These are phyloP conservation scores for Globisporangium sylvaticum DNA, from an alignment of 352 stramenopile species.

Conservation along the genomic window DNA sequence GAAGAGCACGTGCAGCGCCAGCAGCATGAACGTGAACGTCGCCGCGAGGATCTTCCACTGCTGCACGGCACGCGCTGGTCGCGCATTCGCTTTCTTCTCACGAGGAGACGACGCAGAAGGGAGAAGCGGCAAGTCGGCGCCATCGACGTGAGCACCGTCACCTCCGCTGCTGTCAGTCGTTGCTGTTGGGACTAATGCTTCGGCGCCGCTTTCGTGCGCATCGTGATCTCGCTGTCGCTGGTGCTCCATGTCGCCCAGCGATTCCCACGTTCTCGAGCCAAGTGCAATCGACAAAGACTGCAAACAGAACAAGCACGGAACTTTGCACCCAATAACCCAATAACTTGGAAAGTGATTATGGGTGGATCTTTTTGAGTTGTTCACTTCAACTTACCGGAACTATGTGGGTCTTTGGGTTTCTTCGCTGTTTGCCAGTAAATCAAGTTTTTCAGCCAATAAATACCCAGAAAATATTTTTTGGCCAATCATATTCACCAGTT, in stretches of 20 bases:
- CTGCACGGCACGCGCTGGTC: not conserved
- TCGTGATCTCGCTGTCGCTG: not conserved
- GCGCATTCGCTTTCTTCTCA: not conserved
- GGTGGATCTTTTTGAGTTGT: not conserved
- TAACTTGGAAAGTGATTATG: not conserved
- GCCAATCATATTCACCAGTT: no score
- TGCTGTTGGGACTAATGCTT: not conserved
- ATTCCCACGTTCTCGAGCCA: no score
- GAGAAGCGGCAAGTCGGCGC: not conserved
- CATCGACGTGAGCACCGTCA: not conserved
- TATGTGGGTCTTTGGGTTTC: no score
- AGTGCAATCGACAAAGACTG: no score
- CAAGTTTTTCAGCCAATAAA: no score
- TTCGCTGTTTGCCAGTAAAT: no score
- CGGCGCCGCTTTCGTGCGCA: not conserved
- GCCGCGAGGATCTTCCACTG: conserved; percentile 21
- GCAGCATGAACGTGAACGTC: conserved; percentile 23
- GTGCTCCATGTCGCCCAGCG: not conserved
- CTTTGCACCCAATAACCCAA: not conserved
- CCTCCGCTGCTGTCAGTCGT: not conserved
- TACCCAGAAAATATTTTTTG: no score
- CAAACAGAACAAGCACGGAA: no score
- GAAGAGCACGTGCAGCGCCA: conserved; percentile 61
- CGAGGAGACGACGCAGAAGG: not conserved
- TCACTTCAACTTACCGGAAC: not conserved